Evolutionary conservation across 2,329 filamentous ascomycete species (phyloP).

Genomic region (Botrytis byssoidea): DNA sequence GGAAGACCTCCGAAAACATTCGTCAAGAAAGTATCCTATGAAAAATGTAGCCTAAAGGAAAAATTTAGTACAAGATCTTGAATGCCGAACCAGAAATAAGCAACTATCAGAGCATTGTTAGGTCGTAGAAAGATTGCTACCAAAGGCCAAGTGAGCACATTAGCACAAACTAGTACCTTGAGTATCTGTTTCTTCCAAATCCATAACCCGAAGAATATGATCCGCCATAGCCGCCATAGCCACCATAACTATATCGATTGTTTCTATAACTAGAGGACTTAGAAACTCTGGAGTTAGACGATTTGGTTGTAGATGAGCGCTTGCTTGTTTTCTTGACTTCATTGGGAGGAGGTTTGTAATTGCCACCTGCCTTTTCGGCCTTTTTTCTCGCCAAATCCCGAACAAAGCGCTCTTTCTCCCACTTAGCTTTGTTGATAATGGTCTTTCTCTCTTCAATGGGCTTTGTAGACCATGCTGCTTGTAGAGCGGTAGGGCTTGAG

Average conservation of each 20-base stretch:
- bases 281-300: neutral
- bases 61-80: neutral
- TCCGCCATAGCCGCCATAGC: conserved; percentile 1
- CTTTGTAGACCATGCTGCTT: neutral
- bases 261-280: neutral
- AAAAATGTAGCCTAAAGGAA: neutral
- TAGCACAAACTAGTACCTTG: neutral
- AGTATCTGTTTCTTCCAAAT: neutral
- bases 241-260: neutral
- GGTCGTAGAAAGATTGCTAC: no score
- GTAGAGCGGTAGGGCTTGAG: neutral
- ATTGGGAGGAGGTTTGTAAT: neutral
- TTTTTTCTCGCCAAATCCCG: neutral
- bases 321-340: neutral
- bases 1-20: no score
- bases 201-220: neutral
- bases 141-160: neutral
- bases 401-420: conserved; percentile 2
- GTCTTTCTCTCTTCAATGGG: neutral
- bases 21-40: neutral
- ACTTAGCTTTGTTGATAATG: neutral
- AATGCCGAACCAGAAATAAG: accelerated
- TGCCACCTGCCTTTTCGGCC: neutral
- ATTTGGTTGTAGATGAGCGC: neutral
- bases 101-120: neutral